Base-by-base conservation (phyloP, 2,329 filamentous ascomycete species). In the Graphilbum ipis-grandicollis region DNA sequence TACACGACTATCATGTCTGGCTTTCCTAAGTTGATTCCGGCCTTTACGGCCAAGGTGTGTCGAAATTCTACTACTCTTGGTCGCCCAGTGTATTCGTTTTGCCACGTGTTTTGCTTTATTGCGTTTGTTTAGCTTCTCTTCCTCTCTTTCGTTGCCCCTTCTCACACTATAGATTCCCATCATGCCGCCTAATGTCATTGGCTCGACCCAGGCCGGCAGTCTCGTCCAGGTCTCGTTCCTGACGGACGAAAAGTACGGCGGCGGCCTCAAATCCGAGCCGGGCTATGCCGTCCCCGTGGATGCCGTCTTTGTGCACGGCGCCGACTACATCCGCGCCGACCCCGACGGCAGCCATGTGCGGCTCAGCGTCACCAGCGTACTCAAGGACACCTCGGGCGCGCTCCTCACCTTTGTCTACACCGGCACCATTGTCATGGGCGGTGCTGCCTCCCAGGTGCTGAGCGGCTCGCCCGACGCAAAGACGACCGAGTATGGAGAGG, bases 301-400 rank as follows among this genome's bases (percentile, higher is more conserved):
- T 40, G 58, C 54, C 26, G 43, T 48, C 21, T 53, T 60, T 40
- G 35, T 54, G 33, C 55, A 59, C 41, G 59, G 58, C 40, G 52
- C 51, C 33, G 59, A 63, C 48, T 60, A 50, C 48, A 57, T 62
- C 47, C 54, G 52, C 39, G 47, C 49, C 29, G 56, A 58, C 41
- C 52, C 54, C 13, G 48, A 52, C 40, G 54, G 53, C 21, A 41
- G 44, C 15, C 48, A 55, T 41, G 46, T 55, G 29, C 52, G 57
- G n/a, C 53, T 62, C 26, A 55, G 59, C 26, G 59, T 62, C 34
- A 52, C 52, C 38, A 52, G 50, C 41, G 36, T 56, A 2, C 42
- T 56, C 34, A 53, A 53, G 38, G 54, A 60, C 22, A 50, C 47
- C 22, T 52, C 50, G 18, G 54, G 50, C 23, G 51, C 47, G 4